Evolutionary conservation across 306 rosid species (phyloP), one percentile per base, ranked within the genome.

Genomic region (Potentilla sterilis): DNA sequence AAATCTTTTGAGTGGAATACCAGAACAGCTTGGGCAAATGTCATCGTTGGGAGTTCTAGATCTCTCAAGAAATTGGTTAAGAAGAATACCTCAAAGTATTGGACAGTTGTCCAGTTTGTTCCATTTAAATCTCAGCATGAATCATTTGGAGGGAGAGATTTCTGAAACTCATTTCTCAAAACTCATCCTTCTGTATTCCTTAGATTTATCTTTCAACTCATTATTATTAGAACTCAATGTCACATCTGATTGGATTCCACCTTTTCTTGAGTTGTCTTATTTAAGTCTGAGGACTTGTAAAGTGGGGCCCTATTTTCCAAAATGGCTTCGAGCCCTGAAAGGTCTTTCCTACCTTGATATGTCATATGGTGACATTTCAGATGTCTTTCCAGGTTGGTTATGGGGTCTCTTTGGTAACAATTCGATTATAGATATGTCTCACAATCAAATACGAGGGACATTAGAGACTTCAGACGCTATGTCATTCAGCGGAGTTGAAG

Each of bases 151-250:
- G 0, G 65, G 40, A 2, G 65, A 1, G 18, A 24, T 59, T 59
- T 59, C 40, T 0, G 19, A 59, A 28, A 12, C 0, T 24, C 19
- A 59, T 59, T 59, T 59, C 16, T 11, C 65, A 59, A 24, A 28
- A 10, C 38, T 59, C 7, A 24, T 1, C 9, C 0, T 0, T 4
- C 24, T 59, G 24, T 0, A 1, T 4, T 0, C 0, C 0, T 4
- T 59, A 8, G 40, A 12, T 24, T 28, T 59, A 22, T 58, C 64
- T 16, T 4, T 10, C 9, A 58, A 24, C 38, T 24, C 64, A 22
- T 3, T 24, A 3, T 3, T 58, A n/a, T n/a, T n/a, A n/a, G 2
- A 13, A 51, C 2, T 21, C 37, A 22, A 58, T 24, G 13, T 55
- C 32, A n/a, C 2, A 0, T 24, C 37, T 11, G 8, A 58, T 22